A percentile compares a stretch with the other conserved stretches of the same genome.
These are phyloP conservation scores for Ophiostoma populinum DNA, from an alignment of 2,329 filamentous ascomycete genomes.

Conservation along the genomic window DNA sequence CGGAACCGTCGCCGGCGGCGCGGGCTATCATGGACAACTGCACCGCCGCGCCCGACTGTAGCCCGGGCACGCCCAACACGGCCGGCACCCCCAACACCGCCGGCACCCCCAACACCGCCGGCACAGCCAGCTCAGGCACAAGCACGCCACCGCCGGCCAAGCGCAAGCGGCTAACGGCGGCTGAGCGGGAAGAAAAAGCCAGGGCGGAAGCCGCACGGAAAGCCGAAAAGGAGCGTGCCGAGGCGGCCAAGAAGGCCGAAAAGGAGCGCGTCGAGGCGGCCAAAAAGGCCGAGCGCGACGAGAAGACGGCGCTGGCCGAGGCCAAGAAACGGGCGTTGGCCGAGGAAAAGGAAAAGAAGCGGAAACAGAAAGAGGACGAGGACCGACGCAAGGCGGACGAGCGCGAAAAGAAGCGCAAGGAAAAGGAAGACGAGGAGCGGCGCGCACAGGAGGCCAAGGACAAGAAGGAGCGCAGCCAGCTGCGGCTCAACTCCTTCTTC, in stretches of 20 bases:
- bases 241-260: slow-evolving; percentile 16
- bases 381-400: slow-evolving; percentile 19
- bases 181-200: slow-evolving; percentile 22
- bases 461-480: slow-evolving; percentile 31
- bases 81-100: too few species aligned
- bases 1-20: background rate
- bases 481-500: slow-evolving; percentile 30
- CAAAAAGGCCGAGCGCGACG: slow-evolving; percentile 16
- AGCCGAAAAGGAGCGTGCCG: slow-evolving; percentile 18
- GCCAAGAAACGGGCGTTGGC: slow-evolving; percentile 18
- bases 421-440: slow-evolving; percentile 34
- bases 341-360: slow-evolving; percentile 17
- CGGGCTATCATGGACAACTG: background rate
- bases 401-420: slow-evolving; percentile 27
- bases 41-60: background rate
- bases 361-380: slow-evolving; percentile 24
- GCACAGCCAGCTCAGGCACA: too few species aligned
- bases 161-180: slow-evolving; percentile 27
- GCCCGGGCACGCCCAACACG: too few species aligned
- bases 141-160: slow-evolving; percentile 17
- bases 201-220: slow-evolving; percentile 22
- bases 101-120: too few species aligned
- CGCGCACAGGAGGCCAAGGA: slow-evolving; percentile 25
- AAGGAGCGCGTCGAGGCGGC: slow-evolving; percentile 17
- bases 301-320: slow-evolving; percentile 21